Conservation (phyloP, 805 yeast species). For the Teunomyces barrocoloradensis region DNA sequence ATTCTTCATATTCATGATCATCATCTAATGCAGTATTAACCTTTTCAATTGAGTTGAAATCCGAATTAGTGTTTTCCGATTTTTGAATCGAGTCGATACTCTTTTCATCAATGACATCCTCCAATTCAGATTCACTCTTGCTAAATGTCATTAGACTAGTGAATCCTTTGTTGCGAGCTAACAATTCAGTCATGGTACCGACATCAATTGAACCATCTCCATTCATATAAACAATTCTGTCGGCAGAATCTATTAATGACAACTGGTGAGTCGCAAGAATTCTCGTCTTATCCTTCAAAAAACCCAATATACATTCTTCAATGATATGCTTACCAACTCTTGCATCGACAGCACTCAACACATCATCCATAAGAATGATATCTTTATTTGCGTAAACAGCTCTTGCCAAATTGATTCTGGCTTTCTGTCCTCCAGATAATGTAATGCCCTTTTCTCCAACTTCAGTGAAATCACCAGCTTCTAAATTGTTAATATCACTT, state of each 20-base stretch:
- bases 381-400: conserved; percentile 33
- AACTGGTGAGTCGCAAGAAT: conserved; percentile 39
- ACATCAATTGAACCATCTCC: conserved; percentile 31
- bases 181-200: conserved; percentile 28
- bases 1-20: not conserved
- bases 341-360: conserved; percentile 38
- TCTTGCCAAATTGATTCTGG: conserved; percentile 35
- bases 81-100: not conserved
- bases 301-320: conserved; percentile 28
- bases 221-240: conserved; percentile 28
- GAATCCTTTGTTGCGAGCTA: conserved; percentile 4
- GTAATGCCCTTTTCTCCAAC: conserved; percentile 39
- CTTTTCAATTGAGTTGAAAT: not conserved
- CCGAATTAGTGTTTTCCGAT: not conserved
- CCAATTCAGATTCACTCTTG: not conserved
- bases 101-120: conserved; percentile 6
- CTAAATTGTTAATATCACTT: not conserved
- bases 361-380: conserved; percentile 36
- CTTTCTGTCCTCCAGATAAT: conserved; percentile 38
- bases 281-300: conserved; percentile 26
- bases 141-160: conserved; percentile 4
- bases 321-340: conserved; percentile 37
- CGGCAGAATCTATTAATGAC: conserved; percentile 32
- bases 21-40: not conserved
- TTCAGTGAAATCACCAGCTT: conserved; percentile 27